Conservation (phyloP, 2,329 filamentous ascomycete species). For the Trichothecium roseum region DNA sequence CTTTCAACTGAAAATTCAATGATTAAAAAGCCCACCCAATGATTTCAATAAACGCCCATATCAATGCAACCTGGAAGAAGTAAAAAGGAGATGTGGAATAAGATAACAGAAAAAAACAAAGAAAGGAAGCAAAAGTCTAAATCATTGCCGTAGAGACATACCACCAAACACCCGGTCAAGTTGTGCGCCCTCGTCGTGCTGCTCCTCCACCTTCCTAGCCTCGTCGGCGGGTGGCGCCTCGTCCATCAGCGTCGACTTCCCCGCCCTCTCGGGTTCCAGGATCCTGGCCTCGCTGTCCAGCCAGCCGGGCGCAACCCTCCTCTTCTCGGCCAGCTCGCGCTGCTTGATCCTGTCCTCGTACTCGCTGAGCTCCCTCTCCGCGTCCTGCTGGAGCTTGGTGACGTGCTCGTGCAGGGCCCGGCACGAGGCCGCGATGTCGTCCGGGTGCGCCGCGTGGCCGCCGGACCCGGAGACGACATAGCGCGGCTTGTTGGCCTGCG, state of each 20-base stretch:
- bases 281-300: conserved; percentile 63
- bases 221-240: conserved; percentile 14
- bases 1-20: too few relatives aligned
- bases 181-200: conserved; percentile 40
- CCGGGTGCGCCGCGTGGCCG: conserved; percentile 75
- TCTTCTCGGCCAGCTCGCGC: conserved; percentile 67
- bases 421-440: conserved; percentile 77
- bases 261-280: conserved; percentile 52
- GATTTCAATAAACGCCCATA: too few relatives aligned
- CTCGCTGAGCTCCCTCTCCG: conserved; percentile 53
- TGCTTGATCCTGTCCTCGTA: conserved; percentile 59
- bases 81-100: not conserved
- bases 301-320: conserved; percentile 71
- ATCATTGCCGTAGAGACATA: conserved; percentile 23
- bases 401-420: conserved; percentile 69
- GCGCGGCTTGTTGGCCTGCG: conserved; percentile 39
- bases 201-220: conserved; percentile 14
- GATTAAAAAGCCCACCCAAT: too few relatives aligned
- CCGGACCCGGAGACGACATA: conserved; percentile 66
- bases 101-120: not conserved
- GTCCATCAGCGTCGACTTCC: conserved; percentile 3
- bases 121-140: not conserved
- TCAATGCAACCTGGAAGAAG: too few relatives aligned
- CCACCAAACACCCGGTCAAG: conserved; percentile 48
- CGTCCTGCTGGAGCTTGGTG: conserved; percentile 55